Evolutionary conservation across 352 stramenopile species (phyloP).

Genomic region (Pythium angustatum): DNA sequence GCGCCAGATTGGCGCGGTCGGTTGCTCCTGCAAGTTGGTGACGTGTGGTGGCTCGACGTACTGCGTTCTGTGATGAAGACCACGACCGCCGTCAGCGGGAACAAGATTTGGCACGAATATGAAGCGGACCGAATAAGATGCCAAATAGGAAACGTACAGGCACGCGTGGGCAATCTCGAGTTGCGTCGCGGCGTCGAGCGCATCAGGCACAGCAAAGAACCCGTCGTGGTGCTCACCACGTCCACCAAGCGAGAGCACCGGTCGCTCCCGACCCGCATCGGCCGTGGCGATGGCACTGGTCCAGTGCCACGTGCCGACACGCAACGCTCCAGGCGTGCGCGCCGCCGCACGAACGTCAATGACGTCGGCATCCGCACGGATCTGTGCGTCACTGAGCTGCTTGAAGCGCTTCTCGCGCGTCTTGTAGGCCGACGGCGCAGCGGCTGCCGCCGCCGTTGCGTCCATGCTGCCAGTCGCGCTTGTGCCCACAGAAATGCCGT

Average conservation of each 20-base stretch:
- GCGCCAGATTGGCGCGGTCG: slow-evolving; percentile 52
- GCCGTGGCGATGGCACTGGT: background rate
- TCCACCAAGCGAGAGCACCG: slow-evolving; percentile 53
- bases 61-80: slow-evolving; percentile 44
- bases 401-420: slow-evolving; percentile 78
- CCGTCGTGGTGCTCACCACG: slow-evolving; percentile 49
- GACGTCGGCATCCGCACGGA: slow-evolving; percentile 36
- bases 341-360: slow-evolving; percentile 44
- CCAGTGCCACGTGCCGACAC: slow-evolving; percentile 45
- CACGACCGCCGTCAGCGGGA: no score
- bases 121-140: no score
- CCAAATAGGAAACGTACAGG: slow-evolving; percentile 65
- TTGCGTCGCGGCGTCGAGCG: slow-evolving; percentile 49
- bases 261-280: slow-evolving; percentile 23
- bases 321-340: slow-evolving; percentile 35
- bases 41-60: slow-evolving; percentile 70
- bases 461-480: background rate
- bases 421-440: slow-evolving; percentile 46
- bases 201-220: slow-evolving; percentile 70
- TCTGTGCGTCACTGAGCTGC: slow-evolving; percentile 30
- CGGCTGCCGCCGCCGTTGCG: no score
- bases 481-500: no score
- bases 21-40: slow-evolving; percentile 78
- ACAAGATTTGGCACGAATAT: no score
- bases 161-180: slow-evolving; percentile 54